phyloP scores from a whole-genome alignment of 2,329 filamentous ascomycete genomes.

The Aureobasidium sp. region DNA sequence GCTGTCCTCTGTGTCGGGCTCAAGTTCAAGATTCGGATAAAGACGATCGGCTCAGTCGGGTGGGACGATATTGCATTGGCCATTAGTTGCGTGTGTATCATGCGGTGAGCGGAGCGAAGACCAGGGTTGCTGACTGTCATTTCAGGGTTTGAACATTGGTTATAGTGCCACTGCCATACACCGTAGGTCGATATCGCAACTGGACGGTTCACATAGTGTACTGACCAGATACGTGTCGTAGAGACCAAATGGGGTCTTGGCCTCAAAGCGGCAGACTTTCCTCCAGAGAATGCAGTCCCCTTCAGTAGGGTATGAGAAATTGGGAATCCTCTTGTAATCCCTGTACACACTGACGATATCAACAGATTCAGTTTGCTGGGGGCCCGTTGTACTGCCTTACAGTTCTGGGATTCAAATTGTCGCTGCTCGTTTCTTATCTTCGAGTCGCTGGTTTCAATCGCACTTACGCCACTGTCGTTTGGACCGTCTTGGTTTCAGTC shows the following conservation, averaged over 20 bases:
- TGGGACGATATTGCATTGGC: not conserved
- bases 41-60: not conserved
- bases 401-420: not conserved
- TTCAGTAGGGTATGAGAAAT: not conserved
- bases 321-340: not conserved
- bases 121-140: not conserved
- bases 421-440: not conserved
- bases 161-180: slow-evolving; percentile 2
- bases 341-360: not conserved
- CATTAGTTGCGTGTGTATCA: not conserved
- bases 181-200: not conserved
- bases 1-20: not conserved
- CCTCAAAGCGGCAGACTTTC: not conserved
- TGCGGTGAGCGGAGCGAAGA: not conserved
- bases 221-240: not conserved
- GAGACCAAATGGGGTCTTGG: not conserved
- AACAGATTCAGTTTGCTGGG: not conserved
- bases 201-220: not conserved
- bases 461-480: not conserved
- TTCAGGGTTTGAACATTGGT: not conserved
- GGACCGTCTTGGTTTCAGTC: not conserved
- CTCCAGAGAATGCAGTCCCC: not conserved
- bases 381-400: slow-evolving; percentile 1
- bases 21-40: not conserved
- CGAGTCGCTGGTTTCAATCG: not conserved